Base-by-base conservation (phyloP, 2,329 filamentous ascomycete genomes). In the Coniochaeta sp. region DNA sequence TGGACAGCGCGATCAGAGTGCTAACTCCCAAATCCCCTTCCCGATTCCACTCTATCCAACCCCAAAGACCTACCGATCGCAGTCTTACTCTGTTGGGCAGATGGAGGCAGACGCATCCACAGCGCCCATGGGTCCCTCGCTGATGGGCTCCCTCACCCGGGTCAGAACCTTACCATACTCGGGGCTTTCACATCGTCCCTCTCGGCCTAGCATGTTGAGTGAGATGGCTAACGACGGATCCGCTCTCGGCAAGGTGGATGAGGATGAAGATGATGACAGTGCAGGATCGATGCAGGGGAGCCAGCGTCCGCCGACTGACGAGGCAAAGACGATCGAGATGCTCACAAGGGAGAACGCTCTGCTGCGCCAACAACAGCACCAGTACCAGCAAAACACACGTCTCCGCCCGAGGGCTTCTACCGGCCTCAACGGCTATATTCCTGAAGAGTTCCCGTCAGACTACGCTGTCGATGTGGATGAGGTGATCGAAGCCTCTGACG, bases 71-170 rank as follows among this genome's bases (percentile, higher is more conserved):
- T 94, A 95, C 61, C 85, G 94, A 40, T 99, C 94, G 6, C 90
- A 96, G 67, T 97, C 94, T 4, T 97, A 97, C 68, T 97, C 92
- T 0, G 92, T 95, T 47, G 91, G 91, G 4, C 91, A 96, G 65
- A 75, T 91, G 55, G 91, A 96, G 50, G 79, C 85, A 1, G 88
- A 92, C 53, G 70, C 70, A 13, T 62, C 61, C 3, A 60, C 70
- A 3, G 59, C 72, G 24, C 61, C 68, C 2, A 69, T 77, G 65
- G 71, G 67, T 52, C 66, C 76, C 3, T 71, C 78, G 3, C 69
- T 77, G 20, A 65, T 81, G 38, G 66, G 73, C 12, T 72, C 76
- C n/a, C n/a, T n/a, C n/a, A n/a, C n/a, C n/a, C 74, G 81, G 47
- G 69, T 75, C 48, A 75, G 79, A 48, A 62, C 73, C 31, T 59